Base-by-base conservation (phyloP, 495 filamentous ascomycete genomes). In the Hypoxylon trugodes region DNA sequence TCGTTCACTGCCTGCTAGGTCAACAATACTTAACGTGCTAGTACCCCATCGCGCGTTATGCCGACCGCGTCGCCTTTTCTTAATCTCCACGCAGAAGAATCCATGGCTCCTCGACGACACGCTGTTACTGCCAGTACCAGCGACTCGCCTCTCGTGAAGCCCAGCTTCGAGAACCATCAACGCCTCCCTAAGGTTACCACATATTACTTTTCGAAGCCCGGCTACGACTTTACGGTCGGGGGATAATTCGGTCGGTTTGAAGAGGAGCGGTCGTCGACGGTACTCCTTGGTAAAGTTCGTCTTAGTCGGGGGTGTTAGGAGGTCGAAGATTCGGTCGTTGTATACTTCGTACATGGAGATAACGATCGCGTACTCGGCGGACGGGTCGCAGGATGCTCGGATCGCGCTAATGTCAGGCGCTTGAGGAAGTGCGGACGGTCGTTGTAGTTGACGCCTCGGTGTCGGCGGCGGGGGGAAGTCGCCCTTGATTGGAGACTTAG, bases 281-380 rank as follows among this genome's bases (percentile, higher is more conserved):
- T 81, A 81, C 50, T 92, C 88, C 73, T 93, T 93, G 36, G 76
- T 83, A 5, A 75, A 74, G 13, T 75, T 76, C 8, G 71, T 74
- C 54, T 76, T 79, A 45, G 73, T 68, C 8, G 82, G 76, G 1
- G 82, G 80, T 1, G 90, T 88, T 1, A 98, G 77, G 2, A 98
- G 86, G 69, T 98, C 95, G 68, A 95, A 98, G 48, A 98, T 97
- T 9, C 94, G 87, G 74, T 98, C 95, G 73, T 98, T 98, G 78
- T 98, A 97, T 13, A 98, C 95, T 75, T 98, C 96, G 75, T 97
- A 98, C 95, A 98, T 98, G 13, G 91, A 96, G 1, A 98, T 82
- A 6, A 98, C 72, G 55, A 98, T 86, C 3, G 92, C 88, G 69
- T 97, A 97, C 60, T 97, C 92, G 52, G 90, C 84, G 18, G 84